These are phyloP conservation scores for Trametes versicolor DNA, from an alignment of 1,284 basidiomycete species.

Conservation along the genomic window DNA sequence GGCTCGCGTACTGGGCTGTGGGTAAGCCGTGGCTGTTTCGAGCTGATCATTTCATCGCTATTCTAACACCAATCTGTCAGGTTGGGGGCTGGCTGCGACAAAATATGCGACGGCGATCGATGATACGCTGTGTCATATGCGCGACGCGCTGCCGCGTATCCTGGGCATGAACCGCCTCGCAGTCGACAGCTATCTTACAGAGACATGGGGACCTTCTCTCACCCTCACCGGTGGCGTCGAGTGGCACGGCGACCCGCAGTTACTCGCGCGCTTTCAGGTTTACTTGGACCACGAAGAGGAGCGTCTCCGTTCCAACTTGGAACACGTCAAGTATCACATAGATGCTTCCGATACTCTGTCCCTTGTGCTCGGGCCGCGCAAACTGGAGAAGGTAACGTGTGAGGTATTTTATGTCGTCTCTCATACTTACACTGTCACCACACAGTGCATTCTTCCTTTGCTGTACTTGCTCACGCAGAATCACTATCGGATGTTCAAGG, in stretches of 20 bases:
- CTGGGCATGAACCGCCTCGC: conserved; percentile 32
- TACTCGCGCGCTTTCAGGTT: conserved; percentile 30
- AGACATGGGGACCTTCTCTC: conserved; percentile 16
- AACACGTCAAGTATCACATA: conserved; percentile 35
- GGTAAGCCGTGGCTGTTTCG: conserved; percentile 7
- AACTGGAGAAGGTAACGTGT: conserved; percentile 37
- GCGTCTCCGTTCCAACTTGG: conserved; percentile 31
- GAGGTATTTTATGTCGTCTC: background rate
- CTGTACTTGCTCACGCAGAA: conserved; percentile 29
- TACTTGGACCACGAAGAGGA: conserved; percentile 39
- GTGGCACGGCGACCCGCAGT: background rate
- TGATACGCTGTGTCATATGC: conserved; percentile 31
- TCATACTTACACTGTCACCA: background rate
- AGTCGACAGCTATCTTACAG: conserved; percentile 31
- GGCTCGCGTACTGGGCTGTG: conserved; percentile 33
- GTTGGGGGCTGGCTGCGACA: conserved; percentile 34
- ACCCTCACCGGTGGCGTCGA: background rate
- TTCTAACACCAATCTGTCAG: conserved; percentile 17
- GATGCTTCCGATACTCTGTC: conserved; percentile 40
- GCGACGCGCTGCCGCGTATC: conserved; percentile 20
- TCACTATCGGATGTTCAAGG: conserved; percentile 19
- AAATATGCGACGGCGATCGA: conserved; percentile 36
- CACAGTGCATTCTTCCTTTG: conserved; percentile 45
- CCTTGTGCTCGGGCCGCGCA: conserved; percentile 35
- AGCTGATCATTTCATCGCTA: background rate